A percentile compares a stretch with the other conserved stretches of the same genome.
Evolutionary conservation across 345 rosid species (phyloP).

Genomic region (Brassica rapa): DNA sequence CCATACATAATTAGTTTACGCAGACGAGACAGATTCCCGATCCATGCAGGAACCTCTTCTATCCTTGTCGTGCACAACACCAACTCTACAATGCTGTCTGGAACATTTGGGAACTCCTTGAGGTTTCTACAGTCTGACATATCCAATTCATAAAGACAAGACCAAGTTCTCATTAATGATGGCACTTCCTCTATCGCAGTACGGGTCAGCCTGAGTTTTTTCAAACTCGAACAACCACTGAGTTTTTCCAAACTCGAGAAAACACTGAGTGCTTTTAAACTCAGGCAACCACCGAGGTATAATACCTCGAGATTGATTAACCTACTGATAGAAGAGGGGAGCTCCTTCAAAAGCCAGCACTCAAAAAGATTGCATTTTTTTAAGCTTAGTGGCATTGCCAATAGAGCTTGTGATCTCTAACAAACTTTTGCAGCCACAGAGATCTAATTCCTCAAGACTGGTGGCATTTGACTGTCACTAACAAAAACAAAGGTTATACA

Average conservation of each 20-base stretch:
- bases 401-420: conserved; percentile 13
- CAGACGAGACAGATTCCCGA: not conserved
- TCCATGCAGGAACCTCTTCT: not conserved
- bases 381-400: conserved; percentile 12
- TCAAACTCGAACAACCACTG: too few relatives aligned
- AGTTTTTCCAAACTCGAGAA: too few relatives aligned
- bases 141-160: not conserved
- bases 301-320: not conserved
- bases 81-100: not conserved
- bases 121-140: not conserved
- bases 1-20: not conserved
- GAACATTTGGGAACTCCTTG: not conserved
- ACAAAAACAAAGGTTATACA: not conserved
- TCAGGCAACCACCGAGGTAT: conserved; percentile 12
- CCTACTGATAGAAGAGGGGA: too few relatives aligned
- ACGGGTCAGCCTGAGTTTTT: not conserved
- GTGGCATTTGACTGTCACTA: not conserved
- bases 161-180: not conserved
- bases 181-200: conserved; percentile 22
- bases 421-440: not conserved
- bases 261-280: not conserved
- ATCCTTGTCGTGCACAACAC: not conserved
- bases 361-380: too few relatives aligned
- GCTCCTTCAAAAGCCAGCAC: too few relatives aligned
- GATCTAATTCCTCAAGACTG: not conserved